Evolutionary conservation across 768 basidiomycete genomes (phyloP).

Genomic region (Xerocomellus intermedius): DNA sequence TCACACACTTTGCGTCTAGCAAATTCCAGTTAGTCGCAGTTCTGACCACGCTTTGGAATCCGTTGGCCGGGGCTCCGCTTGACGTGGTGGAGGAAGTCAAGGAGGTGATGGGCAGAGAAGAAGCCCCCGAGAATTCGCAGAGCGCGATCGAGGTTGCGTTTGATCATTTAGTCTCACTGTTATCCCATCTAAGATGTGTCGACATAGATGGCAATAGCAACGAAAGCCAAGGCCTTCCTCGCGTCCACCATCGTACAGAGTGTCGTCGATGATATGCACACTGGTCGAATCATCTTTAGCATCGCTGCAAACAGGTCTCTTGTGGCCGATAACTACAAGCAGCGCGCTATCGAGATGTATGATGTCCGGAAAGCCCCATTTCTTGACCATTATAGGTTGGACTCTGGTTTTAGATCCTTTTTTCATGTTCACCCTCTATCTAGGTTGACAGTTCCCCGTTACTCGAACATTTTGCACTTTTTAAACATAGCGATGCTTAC

Average conservation of each 20-base stretch:
- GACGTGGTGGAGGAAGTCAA: conserved; percentile 70
- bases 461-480: conserved; percentile 75
- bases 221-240: conserved; percentile 80
- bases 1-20: conserved; percentile 68
- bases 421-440: not conserved
- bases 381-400: conserved; percentile 79
- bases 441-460: conserved; percentile 80
- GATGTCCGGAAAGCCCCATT: conserved; percentile 64
- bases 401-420: not conserved
- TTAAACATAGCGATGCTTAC: conserved; percentile 70
- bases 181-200: not conserved
- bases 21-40: conserved; percentile 76
- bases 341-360: conserved; percentile 70
- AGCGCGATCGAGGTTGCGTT: conserved; percentile 81
- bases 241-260: conserved; percentile 81
- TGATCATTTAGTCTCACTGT: not conserved
- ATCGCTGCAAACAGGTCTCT: conserved; percentile 65
- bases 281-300: conserved; percentile 72
- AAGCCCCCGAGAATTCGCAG: conserved; percentile 59
- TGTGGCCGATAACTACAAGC: conserved; percentile 89
- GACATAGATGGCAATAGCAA: conserved; percentile 81
- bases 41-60: conserved; percentile 81
- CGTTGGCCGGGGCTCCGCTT: conserved; percentile 70
- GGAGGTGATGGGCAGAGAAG: conserved; percentile 51
- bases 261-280: conserved; percentile 84